Conservation (phyloP, 176 grass and related monocot species). For the Raddia distichophylla region DNA sequence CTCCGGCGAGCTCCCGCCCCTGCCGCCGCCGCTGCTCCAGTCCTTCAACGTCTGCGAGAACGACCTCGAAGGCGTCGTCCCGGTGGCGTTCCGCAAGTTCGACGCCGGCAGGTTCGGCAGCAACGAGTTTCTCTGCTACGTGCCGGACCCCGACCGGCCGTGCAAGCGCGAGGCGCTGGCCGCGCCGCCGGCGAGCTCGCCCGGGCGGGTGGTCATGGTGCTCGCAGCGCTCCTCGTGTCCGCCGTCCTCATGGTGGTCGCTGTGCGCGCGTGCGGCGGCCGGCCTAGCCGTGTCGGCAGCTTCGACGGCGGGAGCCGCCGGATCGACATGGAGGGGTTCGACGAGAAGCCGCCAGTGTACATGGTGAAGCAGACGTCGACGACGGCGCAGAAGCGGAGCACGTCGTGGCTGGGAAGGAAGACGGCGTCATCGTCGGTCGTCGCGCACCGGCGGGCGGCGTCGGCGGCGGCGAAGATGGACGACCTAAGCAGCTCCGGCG, state of each 20-base stretch:
- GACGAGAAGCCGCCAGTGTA: conserved; percentile 47
- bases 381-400: conserved; percentile 35
- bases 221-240: conserved; percentile 22
- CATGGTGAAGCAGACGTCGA: conserved; percentile 41
- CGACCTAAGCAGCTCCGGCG: conserved; percentile 16
- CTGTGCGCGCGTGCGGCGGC: conserved; percentile 17
- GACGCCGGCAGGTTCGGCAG: conserved; percentile 50
- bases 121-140: conserved; percentile 69
- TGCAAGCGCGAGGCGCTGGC: conserved; percentile 45
- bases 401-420: conserved; percentile 46
- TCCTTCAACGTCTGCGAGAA: conserved; percentile 68
- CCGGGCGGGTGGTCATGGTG: conserved; percentile 1
- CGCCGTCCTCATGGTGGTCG: conserved; percentile 12
- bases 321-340: conserved; percentile 33
- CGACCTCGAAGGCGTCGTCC: conserved; percentile 69
- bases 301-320: neutral
- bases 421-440: neutral
- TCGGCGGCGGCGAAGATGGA: neutral
- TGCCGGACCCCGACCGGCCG: neutral
- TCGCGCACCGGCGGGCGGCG: neutral
- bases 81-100: conserved; percentile 68
- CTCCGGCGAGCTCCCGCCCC: conserved; percentile 52
- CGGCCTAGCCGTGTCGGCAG: neutral
- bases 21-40: conserved; percentile 49
- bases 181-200: neutral